Percentiles rank a stretch among this genome's conserved stretches.
Evolutionary conservation across 768 basidiomycete genomes (phyloP).

Genomic region (Kondoa malvinella): DNA sequence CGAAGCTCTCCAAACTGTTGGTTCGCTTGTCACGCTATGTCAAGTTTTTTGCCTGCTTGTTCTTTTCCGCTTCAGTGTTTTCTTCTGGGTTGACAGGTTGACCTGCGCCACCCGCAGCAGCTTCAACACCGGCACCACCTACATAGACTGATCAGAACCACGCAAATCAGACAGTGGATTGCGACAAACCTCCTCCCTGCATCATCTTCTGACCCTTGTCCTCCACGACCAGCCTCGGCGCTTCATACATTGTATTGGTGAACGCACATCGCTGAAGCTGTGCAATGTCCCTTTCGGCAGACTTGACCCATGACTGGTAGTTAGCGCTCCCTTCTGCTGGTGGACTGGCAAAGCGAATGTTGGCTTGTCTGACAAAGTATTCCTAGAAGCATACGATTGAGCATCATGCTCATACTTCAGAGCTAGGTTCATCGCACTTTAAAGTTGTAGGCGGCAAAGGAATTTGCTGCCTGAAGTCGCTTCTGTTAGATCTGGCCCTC

Average conservation of each 20-base stretch:
- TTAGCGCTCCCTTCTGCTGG: background rate
- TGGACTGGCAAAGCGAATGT: background rate
- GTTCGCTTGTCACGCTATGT: too few species aligned
- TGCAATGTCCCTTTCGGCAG: background rate
- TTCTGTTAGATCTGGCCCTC: too few species aligned
- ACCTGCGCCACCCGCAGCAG: background rate
- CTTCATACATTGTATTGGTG: background rate
- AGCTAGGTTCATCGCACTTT: too few species aligned
- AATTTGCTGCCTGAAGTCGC: background rate
- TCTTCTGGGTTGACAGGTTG: background rate
- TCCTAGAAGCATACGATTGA: background rate
- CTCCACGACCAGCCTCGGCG: slow-evolving; percentile 4
- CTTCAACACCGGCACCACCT: background rate
- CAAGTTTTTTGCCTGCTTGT: background rate
- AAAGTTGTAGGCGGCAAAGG: background rate
- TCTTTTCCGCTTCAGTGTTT: background rate
- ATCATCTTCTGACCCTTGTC: background rate
- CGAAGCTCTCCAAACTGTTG: too few species aligned
- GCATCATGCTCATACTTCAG: background rate
- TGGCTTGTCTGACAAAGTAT: background rate
- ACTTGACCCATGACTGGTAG: background rate
- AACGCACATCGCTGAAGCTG: slow-evolving; percentile 4
- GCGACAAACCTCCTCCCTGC: background rate
- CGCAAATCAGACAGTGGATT: background rate
- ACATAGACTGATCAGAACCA: background rate